A percentile compares a stretch with the other conserved stretches of the same genome.
These are phyloP conservation scores for Discostella stelligera DNA, from an alignment of 352 stramenopile genomes.

Conservation along the genomic window DNA sequence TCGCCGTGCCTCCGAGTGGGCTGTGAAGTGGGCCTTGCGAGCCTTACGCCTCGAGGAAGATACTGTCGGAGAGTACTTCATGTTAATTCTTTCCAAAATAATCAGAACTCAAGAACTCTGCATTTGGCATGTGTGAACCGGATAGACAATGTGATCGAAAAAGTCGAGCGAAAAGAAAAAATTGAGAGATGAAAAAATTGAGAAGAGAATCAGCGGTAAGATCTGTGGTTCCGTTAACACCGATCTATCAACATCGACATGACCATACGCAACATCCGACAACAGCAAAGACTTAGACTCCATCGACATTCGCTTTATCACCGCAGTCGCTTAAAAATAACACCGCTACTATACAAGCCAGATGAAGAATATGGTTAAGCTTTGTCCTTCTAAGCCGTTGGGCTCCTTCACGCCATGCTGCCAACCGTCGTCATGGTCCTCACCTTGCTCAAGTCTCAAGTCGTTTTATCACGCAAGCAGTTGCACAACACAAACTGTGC, in stretches of 20 bases:
- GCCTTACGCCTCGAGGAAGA: constrained; percentile 94
- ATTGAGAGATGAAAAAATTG: neutral
- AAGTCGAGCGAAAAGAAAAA: too few relatives aligned
- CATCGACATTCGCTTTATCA: too few relatives aligned
- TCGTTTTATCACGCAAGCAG: neutral
- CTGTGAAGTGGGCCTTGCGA: constrained; percentile 99
- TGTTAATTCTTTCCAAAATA: constrained; percentile 41
- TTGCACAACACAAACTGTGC: neutral
- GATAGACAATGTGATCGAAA: too few relatives aligned
- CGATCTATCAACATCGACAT: neutral
- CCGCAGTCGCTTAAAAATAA: neutral
- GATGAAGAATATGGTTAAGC: neutral
- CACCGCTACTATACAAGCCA: neutral
- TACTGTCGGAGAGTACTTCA: constrained; percentile 81
- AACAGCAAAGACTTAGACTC: too few relatives aligned
- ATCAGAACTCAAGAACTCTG: neutral
- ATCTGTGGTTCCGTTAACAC: neutral
- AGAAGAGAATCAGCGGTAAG: too few relatives aligned
- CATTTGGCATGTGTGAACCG: neutral
- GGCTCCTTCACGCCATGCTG: neutral
- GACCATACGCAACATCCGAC: too few relatives aligned
- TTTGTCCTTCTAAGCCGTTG: neutral
- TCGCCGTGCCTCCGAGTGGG: constrained; percentile 93
- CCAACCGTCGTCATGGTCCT: constrained; percentile 12
- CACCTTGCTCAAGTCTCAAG: neutral